Conservation (phyloP, 2,329 filamentous ascomycete species). For the Penicillium oxalicum region DNA sequence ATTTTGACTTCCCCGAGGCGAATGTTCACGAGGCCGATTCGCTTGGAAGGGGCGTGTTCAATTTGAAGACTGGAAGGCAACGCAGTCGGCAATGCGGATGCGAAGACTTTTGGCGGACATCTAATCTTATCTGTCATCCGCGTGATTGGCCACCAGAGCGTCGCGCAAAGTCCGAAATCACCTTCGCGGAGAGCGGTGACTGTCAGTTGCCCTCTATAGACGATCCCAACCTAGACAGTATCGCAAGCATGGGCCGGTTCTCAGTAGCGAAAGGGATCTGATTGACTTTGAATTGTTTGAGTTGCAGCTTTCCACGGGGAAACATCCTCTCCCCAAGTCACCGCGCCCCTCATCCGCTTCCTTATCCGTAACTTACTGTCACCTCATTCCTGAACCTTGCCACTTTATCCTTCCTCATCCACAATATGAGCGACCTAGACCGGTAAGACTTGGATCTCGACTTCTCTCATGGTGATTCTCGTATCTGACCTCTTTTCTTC, state of each 20-base stretch:
- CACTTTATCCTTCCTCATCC: conserved; percentile 6
- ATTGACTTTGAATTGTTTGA: conserved; percentile 3
- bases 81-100: background rate
- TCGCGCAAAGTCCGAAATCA: conserved; percentile 9
- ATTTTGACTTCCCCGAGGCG: too few relatives aligned
- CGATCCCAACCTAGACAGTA: too few relatives aligned
- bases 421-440: conserved; percentile 85
- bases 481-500: conserved; percentile 11
- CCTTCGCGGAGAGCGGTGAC: background rate
- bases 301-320: conserved; percentile 3
- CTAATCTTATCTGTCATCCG: conserved; percentile 35
- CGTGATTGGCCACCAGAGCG: conserved; percentile 24
- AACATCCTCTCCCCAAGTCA: conserved; percentile 5
- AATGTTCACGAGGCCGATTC: too few relatives aligned
- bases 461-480: conserved; percentile 3
- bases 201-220: too few relatives aligned
- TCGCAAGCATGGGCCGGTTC: conserved; percentile 12
- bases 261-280: conserved; percentile 12
- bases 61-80: too few relatives aligned
- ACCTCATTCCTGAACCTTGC: conserved; percentile 6
- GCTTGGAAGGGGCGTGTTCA: too few relatives aligned
- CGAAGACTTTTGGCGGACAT: conserved; percentile 28
- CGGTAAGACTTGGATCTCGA: conserved; percentile 51
- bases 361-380: background rate
- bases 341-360: conserved; percentile 8